Evolutionary conservation across 2,329 filamentous ascomycete genomes (phyloP).

Genomic region (Cladorrhinum sp.): DNA sequence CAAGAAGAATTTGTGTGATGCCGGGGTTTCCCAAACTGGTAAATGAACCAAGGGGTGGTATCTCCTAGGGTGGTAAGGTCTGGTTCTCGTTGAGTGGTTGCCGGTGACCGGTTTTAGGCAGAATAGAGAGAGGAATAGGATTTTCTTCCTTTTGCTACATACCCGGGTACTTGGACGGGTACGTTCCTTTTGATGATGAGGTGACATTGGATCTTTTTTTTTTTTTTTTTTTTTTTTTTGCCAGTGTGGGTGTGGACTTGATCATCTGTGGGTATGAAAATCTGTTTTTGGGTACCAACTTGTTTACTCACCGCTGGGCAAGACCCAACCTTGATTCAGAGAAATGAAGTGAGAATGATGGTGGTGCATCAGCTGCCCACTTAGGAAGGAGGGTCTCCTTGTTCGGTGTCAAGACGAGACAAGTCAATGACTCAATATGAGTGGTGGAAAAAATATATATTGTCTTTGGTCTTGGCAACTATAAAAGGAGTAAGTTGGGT

Average conservation of each 20-base stretch:
- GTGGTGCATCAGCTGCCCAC: neutral
- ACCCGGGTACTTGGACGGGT: too few relatives aligned
- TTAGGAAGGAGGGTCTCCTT: neutral
- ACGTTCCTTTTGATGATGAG: too few relatives aligned
- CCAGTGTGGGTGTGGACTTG: neutral
- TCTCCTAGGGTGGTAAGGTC: too few relatives aligned
- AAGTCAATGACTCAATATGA: neutral
- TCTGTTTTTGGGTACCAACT: neutral
- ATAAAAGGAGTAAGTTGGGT: neutral
- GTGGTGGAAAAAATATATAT: neutral
- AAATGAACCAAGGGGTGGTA: too few relatives aligned
- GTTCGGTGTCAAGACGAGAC: neutral
- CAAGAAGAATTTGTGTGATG: too few relatives aligned
- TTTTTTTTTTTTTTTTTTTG: too few relatives aligned
- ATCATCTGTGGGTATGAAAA: neutral
- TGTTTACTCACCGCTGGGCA: neutral
- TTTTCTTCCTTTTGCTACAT: too few relatives aligned
- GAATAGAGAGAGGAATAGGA: too few relatives aligned
- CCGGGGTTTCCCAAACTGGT: too few relatives aligned
- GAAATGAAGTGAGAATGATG: neutral
- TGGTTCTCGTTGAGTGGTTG: too few relatives aligned
- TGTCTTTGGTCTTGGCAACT: neutral
- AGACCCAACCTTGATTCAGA: neutral
- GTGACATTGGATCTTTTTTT: too few relatives aligned
- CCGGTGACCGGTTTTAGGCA: too few relatives aligned